A percentile compares a stretch with the other conserved stretches of the same genome.
These are phyloP conservation scores for Penicillium waksmanii DNA, from an alignment of 495 filamentous ascomycete genomes.

Conservation along the genomic window DNA sequence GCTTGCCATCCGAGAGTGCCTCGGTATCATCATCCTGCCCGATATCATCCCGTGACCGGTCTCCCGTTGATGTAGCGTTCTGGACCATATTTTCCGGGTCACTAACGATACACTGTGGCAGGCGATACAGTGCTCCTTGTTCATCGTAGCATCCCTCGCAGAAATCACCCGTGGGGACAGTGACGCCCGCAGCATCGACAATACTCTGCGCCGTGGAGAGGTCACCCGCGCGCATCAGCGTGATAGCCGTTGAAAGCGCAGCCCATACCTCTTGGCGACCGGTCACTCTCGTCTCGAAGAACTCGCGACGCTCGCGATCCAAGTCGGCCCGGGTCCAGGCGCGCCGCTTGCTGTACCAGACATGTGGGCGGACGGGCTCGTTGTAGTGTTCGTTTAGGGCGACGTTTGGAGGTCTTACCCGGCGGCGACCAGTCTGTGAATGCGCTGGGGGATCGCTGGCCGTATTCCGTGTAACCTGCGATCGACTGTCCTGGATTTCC, in stretches of 20 bases:
- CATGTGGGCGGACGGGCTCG: constrained; percentile 51
- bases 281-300: constrained; percentile 83
- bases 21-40: constrained; percentile 45
- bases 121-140: constrained; percentile 71
- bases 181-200: constrained; percentile 77
- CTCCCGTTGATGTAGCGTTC: constrained; percentile 21
- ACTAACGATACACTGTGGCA: constrained; percentile 75
- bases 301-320: constrained; percentile 60
- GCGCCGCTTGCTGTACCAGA: constrained; percentile 54
- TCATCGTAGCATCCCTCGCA: constrained; percentile 79
- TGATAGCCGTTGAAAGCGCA: constrained; percentile 66
- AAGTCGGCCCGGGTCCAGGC: constrained; percentile 57
- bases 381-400: constrained; percentile 54
- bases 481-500: constrained; percentile 21
- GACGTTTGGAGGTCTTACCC: constrained; percentile 21
- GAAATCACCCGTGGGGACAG: constrained; percentile 73
- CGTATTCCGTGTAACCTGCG: constrained; percentile 19
- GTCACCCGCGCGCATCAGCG: constrained; percentile 63
- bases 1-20: constrained; percentile 51
- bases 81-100: constrained; percentile 72
- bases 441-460: constrained; percentile 15
- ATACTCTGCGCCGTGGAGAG: constrained; percentile 75
- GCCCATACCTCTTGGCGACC: constrained; percentile 79
- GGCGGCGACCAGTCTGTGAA: constrained; percentile 15
- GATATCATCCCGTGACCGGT: constrained; percentile 18